Evolutionary conservation across 768 basidiomycete species (phyloP), one percentile per base, ranked within the genome.

Genomic region (Lentinula sp.): DNA sequence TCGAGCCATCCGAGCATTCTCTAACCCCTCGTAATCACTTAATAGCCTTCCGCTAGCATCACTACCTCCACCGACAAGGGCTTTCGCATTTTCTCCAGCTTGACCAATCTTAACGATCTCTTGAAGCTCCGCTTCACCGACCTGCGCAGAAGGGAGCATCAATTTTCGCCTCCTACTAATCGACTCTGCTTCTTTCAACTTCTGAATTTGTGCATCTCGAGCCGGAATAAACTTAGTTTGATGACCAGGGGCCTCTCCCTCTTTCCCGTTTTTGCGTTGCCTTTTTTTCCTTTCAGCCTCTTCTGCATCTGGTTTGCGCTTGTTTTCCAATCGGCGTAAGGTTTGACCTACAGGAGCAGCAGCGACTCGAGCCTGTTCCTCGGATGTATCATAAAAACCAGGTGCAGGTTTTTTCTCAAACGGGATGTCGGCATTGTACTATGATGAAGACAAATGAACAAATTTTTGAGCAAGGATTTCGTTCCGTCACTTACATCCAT

Each of bases 61-160:
- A 57, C 84, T 89, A 6, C 90, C 93, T 28, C 88, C 87, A 18
- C 80, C 84, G 9, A 95, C 94, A 65, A 98, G 69, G 4, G 90
- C 85, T 70, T 94, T 88, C 16, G 96, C 91, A 66, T 84, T 88
- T 76, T 96, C 95, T 3, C 93, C 89, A 0, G 91, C 90, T 70
- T 91, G 86, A 0, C 97, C 97, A 68, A 98, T 98, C 78, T 98
- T 99, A 65, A 97, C 96, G 63, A 99, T 98, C 65, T 98, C 95
- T 75, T 98, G 97, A 55, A 99, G 74, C 73, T 99, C 97, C 2
- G 81, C 75, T 74, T 99, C 97, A 8, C 93, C 91, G 15, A 99
- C 97, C 68, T 99, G 97, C 6, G 96, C 93, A 28, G 77, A 75
- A 0, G 97, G 97, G 13, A 99, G 79, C 58, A 84, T 83, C 33